phyloP scores from a whole-genome alignment of 257 asterid species.

The Ilex aquifolium region DNA sequence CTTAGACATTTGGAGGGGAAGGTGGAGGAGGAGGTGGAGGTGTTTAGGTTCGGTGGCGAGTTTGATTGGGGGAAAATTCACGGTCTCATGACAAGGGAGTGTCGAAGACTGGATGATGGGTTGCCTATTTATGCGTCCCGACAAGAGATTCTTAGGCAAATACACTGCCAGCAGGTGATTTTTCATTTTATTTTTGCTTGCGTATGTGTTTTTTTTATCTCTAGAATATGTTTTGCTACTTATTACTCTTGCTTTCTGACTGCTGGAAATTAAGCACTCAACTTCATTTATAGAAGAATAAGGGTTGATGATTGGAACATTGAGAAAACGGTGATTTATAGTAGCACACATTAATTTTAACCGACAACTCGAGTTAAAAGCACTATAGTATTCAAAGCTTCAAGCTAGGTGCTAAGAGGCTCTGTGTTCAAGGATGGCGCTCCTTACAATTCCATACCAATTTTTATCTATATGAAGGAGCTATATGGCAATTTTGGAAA shows the following conservation, averaged over 20 bases:
- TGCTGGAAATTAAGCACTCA: not conserved
- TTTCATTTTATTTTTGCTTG: constrained; percentile 4
- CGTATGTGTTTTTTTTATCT: not conserved
- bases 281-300: no score
- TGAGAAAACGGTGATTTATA: no score
- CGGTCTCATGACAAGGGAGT: constrained; percentile 63
- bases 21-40: constrained; percentile 11
- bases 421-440: no score
- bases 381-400: no score
- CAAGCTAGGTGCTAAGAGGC: no score
- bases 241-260: not conserved
- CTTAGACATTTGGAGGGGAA: constrained; percentile 43
- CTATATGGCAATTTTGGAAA: no score
- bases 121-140: constrained; percentile 70
- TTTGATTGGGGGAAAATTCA: constrained; percentile 58
- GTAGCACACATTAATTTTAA: no score
- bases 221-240: not conserved
- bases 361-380: no score
- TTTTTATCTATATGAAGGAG: no score
- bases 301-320: no score
- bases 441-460: no score
- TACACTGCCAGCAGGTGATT: constrained; percentile 59
- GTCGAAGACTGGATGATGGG: constrained; percentile 75
- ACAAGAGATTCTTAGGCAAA: constrained; percentile 39
- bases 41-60: constrained; percentile 36